phyloP scores from a whole-genome alignment of 495 filamentous ascomycete species.

The Penicilliopsis zonata region DNA sequence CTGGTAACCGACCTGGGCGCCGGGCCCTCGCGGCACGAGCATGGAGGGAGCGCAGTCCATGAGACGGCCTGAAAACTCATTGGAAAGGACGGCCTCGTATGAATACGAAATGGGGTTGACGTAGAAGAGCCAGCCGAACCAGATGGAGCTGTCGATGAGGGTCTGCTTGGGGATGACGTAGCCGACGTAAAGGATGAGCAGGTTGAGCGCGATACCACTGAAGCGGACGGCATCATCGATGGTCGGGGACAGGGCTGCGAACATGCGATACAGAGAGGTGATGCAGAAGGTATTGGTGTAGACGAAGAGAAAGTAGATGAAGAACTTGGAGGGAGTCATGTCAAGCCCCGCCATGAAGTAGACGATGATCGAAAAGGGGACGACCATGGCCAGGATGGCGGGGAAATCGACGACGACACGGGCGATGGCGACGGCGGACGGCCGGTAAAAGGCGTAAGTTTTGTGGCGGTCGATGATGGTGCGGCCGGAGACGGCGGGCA shows the following conservation, averaged over 20 bases:
- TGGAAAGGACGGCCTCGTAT: slow-evolving; percentile 58
- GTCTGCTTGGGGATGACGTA: slow-evolving; percentile 61
- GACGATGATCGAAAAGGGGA: slow-evolving; percentile 51
- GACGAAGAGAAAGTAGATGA: slow-evolving; percentile 60
- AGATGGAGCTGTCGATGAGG: slow-evolving; percentile 52
- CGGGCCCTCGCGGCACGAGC: slow-evolving; percentile 44
- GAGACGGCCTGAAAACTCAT: slow-evolving; percentile 49
- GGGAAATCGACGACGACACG: slow-evolving; percentile 60
- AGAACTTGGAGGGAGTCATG: slow-evolving; percentile 55
- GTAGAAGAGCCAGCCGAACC: slow-evolving; percentile 71
- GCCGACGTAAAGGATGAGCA: slow-evolving; percentile 65
- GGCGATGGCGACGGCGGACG: slow-evolving; percentile 58
- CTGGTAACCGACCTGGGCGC: slow-evolving; percentile 38
- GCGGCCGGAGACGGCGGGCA: slow-evolving; percentile 53
- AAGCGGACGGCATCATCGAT: slow-evolving; percentile 68
- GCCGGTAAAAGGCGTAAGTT: slow-evolving; percentile 70
- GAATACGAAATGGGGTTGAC: slow-evolving; percentile 67
- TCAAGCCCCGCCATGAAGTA: slow-evolving; percentile 61
- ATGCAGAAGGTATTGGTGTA: slow-evolving; percentile 56
- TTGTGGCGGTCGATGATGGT: slow-evolving; percentile 52
- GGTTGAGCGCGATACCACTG: slow-evolving; percentile 53
- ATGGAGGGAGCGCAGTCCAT: slow-evolving; percentile 49
- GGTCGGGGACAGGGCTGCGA: slow-evolving; percentile 56
- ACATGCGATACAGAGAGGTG: slow-evolving; percentile 65
- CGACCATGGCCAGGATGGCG: slow-evolving; percentile 47